Evolutionary conservation across 257 asterid species (phyloP), one percentile per base, ranked within the genome.

Genomic region (Solanum pinnatisectum): DNA sequence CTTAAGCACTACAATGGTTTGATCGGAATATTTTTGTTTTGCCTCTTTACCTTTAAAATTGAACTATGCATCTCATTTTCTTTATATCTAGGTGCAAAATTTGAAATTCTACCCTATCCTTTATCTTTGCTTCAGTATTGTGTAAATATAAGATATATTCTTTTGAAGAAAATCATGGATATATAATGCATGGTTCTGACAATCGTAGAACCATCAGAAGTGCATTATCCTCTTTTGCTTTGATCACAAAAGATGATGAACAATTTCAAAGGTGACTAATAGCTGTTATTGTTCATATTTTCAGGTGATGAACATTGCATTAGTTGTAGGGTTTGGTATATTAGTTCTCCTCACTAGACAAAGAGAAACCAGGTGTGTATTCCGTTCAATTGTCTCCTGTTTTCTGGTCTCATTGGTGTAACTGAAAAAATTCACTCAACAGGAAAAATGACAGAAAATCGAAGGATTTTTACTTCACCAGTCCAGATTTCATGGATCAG

Each of bases 281-380:
- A 68, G 30, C 40, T 85, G 59, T 77, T 76, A 39, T 49, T 22
- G 20, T 23, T 25, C 90, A 77, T 68, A 27, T 84, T 82, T 13
- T 72, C 94, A 96, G 99, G 94, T 91, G 68, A 86, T 95, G 70
- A 97, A 94, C 87, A 56, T 95, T 85, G 98, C 92, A 15, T 89
- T 91, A 60, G 89, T 96, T 68, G 90, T 95, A 90, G 98, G 98
- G 71, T 97, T 95, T 86, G 98, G 98, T 85, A 89, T 91, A 37
- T 92, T 97, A 86, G 98, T 96, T 91, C 88, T 96, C 84, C 91
- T 97, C 83, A 95, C 96, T 85, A 93, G 98, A 88, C 95, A 97
- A 89, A 94, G 91, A 89, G 98, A 95, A 90, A 96, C 98, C 60
- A 87, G 95, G 96, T 93, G 23, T 25, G 32, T 32, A 12, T 60